Conservation (phyloP, 2,329 filamentous ascomycete species). For the Alternaria hordeiaustralica region DNA sequence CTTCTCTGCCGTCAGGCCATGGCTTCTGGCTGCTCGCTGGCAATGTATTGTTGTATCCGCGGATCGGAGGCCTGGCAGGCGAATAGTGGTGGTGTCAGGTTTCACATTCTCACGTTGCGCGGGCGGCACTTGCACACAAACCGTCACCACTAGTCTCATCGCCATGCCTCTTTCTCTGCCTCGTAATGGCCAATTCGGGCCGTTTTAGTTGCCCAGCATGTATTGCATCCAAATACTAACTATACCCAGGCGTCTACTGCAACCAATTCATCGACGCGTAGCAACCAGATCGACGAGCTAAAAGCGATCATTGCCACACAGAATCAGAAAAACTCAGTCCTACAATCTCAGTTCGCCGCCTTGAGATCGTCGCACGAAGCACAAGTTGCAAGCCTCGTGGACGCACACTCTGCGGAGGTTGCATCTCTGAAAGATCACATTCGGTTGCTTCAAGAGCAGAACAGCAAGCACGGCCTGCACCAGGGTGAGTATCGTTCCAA, state of each 20-base stretch:
- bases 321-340: constrained; percentile 39
- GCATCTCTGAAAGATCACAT: constrained; percentile 49
- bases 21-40: not conserved
- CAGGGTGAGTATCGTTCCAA: constrained; percentile 31
- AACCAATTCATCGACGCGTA: constrained; percentile 20
- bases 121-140: not conserved
- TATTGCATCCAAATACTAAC: constrained; percentile 12
- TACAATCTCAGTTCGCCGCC: constrained; percentile 45
- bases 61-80: not conserved
- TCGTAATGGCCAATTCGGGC: not conserved
- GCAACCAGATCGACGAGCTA: constrained; percentile 34
- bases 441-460: constrained; percentile 47
- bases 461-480: constrained; percentile 28
- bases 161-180: not conserved
- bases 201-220: not conserved
- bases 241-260: constrained; percentile 24
- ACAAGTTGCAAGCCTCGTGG: constrained; percentile 45
- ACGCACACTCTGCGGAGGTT: constrained; percentile 50
- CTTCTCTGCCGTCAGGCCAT: not conserved
- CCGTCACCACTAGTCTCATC: not conserved
- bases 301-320: constrained; percentile 40
- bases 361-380: constrained; percentile 50
- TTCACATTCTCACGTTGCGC: not conserved
- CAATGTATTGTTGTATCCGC: not conserved
- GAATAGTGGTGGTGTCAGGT: not conserved